These are phyloP conservation scores for Phytopythium aichiense DNA, from an alignment of 352 stramenopile genomes.

Conservation along the genomic window DNA sequence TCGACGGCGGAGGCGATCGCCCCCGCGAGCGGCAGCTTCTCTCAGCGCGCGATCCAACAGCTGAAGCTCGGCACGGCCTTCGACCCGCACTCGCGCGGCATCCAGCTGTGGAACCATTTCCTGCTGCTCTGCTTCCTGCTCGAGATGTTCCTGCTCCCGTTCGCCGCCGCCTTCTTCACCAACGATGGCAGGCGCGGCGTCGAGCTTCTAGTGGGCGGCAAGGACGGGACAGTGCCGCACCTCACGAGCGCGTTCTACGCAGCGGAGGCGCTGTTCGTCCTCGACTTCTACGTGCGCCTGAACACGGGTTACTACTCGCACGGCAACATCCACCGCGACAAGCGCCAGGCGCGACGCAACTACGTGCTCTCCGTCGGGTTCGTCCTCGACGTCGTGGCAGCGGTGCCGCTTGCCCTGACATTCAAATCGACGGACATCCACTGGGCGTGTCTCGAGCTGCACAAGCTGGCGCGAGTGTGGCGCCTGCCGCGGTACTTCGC, in stretches of 20 bases:
- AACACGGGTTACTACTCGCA: constrained; percentile 59
- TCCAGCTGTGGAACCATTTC: constrained; percentile 46
- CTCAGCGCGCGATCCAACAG: constrained; percentile 5
- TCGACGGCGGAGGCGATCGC: not conserved
- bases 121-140: constrained; percentile 44
- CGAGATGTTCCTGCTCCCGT: constrained; percentile 45
- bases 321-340: constrained; percentile 43
- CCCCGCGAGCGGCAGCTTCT: constrained; percentile 3
- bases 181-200: constrained; percentile 5
- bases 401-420: constrained; percentile 28
- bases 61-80: constrained; percentile 43
- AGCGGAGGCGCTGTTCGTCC: constrained; percentile 36
- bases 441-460: constrained; percentile 35
- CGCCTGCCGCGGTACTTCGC: constrained; percentile 38
- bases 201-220: constrained; percentile 7
- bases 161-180: constrained; percentile 24
- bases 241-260: constrained; percentile 27
- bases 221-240: not conserved
- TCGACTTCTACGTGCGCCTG: constrained; percentile 52
- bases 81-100: constrained; percentile 37
- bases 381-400: constrained; percentile 34
- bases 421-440: not conserved
- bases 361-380: constrained; percentile 44
- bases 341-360: constrained; percentile 26
- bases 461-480: constrained; percentile 49